Conservation (phyloP, 2,329 filamentous ascomycete genomes). For the Rachicladosporium sp. region DNA sequence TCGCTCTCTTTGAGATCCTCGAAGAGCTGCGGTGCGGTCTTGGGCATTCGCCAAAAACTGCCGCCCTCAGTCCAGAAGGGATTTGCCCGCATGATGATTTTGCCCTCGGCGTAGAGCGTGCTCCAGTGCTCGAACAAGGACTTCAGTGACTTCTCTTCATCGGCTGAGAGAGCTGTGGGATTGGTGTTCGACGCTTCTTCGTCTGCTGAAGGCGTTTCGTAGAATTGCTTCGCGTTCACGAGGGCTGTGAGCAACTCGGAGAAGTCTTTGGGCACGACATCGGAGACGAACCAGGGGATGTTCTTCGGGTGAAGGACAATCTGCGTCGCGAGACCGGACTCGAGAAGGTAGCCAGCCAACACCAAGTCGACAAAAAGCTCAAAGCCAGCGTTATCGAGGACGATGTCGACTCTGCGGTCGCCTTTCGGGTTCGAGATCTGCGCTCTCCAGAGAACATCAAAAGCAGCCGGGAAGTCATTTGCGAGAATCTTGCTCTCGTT, state of each 20-base stretch:
- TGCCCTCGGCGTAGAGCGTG: constrained; percentile 65
- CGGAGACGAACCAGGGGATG: constrained; percentile 96
- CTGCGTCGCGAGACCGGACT: constrained; percentile 70
- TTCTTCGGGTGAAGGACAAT: constrained; percentile 86
- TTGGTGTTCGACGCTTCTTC: constrained; percentile 41
- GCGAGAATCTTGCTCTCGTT: constrained; percentile 85
- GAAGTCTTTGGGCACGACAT: constrained; percentile 82
- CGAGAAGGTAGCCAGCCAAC: constrained; percentile 78
- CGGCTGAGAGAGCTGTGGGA: constrained; percentile 50
- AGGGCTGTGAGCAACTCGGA: constrained; percentile 67
- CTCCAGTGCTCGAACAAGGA: constrained; percentile 80
- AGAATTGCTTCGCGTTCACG: constrained; percentile 66
- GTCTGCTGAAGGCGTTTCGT: constrained; percentile 61
- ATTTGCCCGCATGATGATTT: constrained; percentile 72
- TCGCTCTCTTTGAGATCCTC: constrained; percentile 73
- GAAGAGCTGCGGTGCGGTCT: constrained; percentile 52
- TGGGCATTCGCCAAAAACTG: constrained; percentile 78
- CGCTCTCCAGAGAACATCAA: constrained; percentile 53
- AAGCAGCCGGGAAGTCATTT: constrained; percentile 69
- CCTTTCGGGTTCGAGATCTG: constrained; percentile 52
- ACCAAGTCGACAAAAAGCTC: constrained; percentile 94
- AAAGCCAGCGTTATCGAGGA: constrained; percentile 94
- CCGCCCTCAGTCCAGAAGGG: constrained; percentile 82
- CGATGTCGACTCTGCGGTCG: constrained; percentile 76
- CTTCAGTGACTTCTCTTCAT: constrained; percentile 53